A percentile compares a stretch with the other conserved stretches of the same genome.
Evolutionary conservation across 2,329 filamentous ascomycete species (phyloP).

Genomic region (Neopestalotiopsis sp.): DNA sequence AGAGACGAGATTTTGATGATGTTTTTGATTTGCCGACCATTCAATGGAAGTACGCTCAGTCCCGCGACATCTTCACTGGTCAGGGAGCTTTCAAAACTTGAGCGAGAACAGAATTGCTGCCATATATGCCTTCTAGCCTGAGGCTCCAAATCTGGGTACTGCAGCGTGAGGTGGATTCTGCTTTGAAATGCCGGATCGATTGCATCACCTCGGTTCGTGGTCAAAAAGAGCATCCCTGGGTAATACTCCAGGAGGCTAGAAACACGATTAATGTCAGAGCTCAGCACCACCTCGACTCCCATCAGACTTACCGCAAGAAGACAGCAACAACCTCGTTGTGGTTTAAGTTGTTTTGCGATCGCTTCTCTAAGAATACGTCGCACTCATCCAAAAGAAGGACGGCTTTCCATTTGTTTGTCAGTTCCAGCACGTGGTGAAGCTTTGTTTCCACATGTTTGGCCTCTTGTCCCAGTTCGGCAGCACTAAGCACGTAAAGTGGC

Average conservation of each 20-base stretch:
- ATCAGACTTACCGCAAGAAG: not conserved
- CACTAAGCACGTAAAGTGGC: slow-evolving; percentile 38
- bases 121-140: slow-evolving; percentile 19
- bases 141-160: slow-evolving; percentile 18
- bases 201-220: slow-evolving; percentile 36
- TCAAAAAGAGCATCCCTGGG: slow-evolving; percentile 36
- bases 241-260: no score
- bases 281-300: no score
- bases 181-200: slow-evolving; percentile 19
- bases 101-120: slow-evolving; percentile 17
- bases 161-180: not conserved
- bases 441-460: no score
- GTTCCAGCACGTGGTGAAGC: slow-evolving; percentile 34
- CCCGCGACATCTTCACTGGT: slow-evolving; percentile 16
- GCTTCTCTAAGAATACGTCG: slow-evolving; percentile 42
- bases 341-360: slow-evolving; percentile 36
- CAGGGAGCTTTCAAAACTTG: not conserved
- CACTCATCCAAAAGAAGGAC: slow-evolving; percentile 44
- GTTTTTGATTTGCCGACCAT: slow-evolving; percentile 47
- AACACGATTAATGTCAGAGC: no score
- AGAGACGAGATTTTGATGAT: slow-evolving; percentile 19
- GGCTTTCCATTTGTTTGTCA: slow-evolving; percentile 38
- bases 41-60: slow-evolving; percentile 39
- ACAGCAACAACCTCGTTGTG: slow-evolving; percentile 41
- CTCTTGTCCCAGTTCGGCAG: slow-evolving; percentile 38